Percentiles rank a stretch among this genome's conserved stretches.
phyloP scores from a whole-genome alignment of 2,329 filamentous ascomycete species.

The Lanzia echinophila region DNA sequence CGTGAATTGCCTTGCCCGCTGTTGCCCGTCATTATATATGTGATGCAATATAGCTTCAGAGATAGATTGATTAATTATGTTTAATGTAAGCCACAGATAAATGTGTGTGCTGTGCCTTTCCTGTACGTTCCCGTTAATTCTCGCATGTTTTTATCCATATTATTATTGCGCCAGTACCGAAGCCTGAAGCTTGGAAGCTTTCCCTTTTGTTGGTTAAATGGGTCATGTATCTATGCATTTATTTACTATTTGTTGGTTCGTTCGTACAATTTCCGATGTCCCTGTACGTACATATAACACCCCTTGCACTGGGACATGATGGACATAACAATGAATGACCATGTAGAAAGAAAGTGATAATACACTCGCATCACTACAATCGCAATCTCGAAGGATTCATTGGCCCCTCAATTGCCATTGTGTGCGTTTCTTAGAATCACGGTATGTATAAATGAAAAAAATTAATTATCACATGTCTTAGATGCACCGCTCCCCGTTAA shows the following conservation, averaged over 20 bases:
- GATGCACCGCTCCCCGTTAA: too few relatives aligned
- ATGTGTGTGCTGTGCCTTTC: conserved; percentile 1
- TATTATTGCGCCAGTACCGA: background rate
- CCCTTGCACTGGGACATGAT: background rate
- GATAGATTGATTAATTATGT: background rate
- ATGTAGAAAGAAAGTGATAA: background rate
- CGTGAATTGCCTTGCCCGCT: too few relatives aligned
- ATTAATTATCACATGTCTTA: too few relatives aligned
- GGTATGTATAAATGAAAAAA: too few relatives aligned
- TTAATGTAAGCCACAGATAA: conserved; percentile 4
- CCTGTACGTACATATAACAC: background rate
- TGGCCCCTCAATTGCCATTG: background rate
- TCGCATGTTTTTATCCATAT: conserved; percentile 5
- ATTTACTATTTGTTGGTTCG: background rate
- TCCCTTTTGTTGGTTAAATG: too few relatives aligned
- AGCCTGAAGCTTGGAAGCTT: too few relatives aligned
- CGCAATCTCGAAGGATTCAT: background rate
- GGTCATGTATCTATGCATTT: too few relatives aligned
- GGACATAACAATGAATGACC: background rate
- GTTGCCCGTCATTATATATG: background rate
- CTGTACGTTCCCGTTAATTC: conserved; percentile 6
- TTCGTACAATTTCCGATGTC: background rate
- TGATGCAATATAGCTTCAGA: conserved; percentile 3
- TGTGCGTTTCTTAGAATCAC: too few relatives aligned
- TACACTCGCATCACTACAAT: background rate